phyloP scores from a whole-genome alignment of 352 stramenopile species.

The Phytophthora chlamydospora region DNA sequence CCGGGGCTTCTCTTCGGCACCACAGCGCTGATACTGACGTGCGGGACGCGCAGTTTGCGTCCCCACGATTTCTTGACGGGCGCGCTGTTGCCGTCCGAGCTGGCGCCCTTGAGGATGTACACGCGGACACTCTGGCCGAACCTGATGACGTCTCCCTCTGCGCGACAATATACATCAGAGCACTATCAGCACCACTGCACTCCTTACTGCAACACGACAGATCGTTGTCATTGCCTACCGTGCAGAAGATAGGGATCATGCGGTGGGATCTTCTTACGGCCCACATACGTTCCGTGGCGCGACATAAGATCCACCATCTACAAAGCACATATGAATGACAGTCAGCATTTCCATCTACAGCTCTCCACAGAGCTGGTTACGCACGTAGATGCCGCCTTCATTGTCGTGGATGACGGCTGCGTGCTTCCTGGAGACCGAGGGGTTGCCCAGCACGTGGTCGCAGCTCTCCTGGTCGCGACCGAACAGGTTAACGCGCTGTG shows the following conservation, averaged over 20 bases:
- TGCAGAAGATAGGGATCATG: constrained; percentile 86
- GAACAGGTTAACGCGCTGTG: constrained; percentile 84
- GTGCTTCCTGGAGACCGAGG: constrained; percentile 88
- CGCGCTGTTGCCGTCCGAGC: constrained; percentile 63
- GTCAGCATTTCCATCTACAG: constrained; percentile 1
- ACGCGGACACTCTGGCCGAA: constrained; percentile 89
- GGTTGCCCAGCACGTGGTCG: constrained; percentile 88
- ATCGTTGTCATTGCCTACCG: constrained; percentile 30
- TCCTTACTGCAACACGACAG: background rate
- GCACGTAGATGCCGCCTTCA: constrained; percentile 83
- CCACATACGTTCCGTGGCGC: constrained; percentile 85
- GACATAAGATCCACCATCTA: constrained; percentile 91
- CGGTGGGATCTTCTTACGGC: constrained; percentile 82
- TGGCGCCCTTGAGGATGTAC: constrained; percentile 83
- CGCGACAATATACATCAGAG: too few relatives aligned
- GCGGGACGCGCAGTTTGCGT: constrained; percentile 74
- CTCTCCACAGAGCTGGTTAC: constrained; percentile 9
- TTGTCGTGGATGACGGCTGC: constrained; percentile 85
- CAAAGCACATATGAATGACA: constrained; percentile 5
- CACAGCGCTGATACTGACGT: constrained; percentile 72
- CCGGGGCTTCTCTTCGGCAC: constrained; percentile 66
- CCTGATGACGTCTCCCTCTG: constrained; percentile 86
- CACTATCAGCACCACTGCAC: constrained; percentile 2
- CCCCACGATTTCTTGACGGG: constrained; percentile 86
- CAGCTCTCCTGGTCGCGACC: constrained; percentile 85